These are phyloP conservation scores for Rhizopus stolonifer DNA, from an alignment of 371 early-diverging fungal genomes.

Conservation along the genomic window DNA sequence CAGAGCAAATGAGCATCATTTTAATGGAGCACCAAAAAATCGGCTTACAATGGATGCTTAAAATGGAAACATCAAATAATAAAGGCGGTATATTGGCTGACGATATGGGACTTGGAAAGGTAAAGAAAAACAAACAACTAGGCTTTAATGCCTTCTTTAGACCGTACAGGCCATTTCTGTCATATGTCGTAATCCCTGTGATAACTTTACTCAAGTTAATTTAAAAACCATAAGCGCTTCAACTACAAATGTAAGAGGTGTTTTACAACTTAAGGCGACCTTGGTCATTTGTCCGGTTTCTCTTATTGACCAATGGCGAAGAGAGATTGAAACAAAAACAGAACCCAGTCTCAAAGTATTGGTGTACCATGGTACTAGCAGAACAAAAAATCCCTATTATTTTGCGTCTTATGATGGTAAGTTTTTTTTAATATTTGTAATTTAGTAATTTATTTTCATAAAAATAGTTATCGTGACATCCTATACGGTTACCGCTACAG, in stretches of 20 bases:
- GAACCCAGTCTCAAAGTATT: slow-evolving; percentile 44
- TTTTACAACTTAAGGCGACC: slow-evolving; percentile 69
- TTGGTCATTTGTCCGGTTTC: slow-evolving; percentile 66
- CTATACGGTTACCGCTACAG: slow-evolving; percentile 26
- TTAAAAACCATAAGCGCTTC: background rate
- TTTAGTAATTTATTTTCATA: slow-evolving; percentile 2
- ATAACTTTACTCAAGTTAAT: slow-evolving; percentile 14
- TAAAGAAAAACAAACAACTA: slow-evolving; percentile 3
- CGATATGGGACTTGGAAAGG: slow-evolving; percentile 62
- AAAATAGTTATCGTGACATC: slow-evolving; percentile 39
- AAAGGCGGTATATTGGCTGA: slow-evolving; percentile 78
- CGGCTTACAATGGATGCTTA: slow-evolving; percentile 63
- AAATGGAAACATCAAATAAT: slow-evolving; percentile 52
- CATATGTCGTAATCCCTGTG: slow-evolving; percentile 53
- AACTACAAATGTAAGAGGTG: slow-evolving; percentile 15
- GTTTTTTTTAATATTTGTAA: background rate
- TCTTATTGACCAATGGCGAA: slow-evolving; percentile 65
- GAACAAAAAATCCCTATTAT: slow-evolving; percentile 25
- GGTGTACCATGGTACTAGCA: slow-evolving; percentile 56
- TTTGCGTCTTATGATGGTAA: slow-evolving; percentile 48
- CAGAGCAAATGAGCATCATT: slow-evolving; percentile 45
- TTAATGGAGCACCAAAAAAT: slow-evolving; percentile 66
- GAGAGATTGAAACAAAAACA: slow-evolving; percentile 57
- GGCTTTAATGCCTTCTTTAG: slow-evolving; percentile 9
- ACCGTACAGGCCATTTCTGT: slow-evolving; percentile 83